Conservation (phyloP, 2,329 filamentous ascomycete genomes). For the Diplodia mutila region DNA sequence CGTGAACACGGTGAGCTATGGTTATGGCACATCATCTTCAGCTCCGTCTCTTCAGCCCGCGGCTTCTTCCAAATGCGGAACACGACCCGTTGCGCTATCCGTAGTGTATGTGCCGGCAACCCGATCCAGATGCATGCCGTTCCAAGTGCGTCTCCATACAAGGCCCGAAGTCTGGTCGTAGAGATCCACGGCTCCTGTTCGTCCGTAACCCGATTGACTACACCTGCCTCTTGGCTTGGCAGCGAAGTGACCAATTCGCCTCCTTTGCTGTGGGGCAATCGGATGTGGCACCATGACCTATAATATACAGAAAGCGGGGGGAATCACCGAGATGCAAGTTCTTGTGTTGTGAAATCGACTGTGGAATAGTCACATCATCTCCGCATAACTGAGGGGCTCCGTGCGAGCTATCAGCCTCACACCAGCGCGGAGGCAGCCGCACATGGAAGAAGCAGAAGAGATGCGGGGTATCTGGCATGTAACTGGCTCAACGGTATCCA, state of each 20-base stretch:
- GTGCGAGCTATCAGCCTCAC: too few relatives aligned
- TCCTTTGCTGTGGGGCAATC: neutral
- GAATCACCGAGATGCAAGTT: neutral
- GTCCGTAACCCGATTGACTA: neutral
- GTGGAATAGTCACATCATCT: too few relatives aligned
- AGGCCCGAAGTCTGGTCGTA: neutral
- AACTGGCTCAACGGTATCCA: too few relatives aligned
- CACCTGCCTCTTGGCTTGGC: neutral
- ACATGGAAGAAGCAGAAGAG: too few relatives aligned
- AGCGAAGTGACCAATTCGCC: neutral
- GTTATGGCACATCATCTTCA: neutral
- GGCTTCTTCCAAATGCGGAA: neutral
- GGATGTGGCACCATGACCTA: neutral
- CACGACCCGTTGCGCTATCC: neutral
- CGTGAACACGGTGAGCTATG: neutral
- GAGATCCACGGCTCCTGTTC: neutral
- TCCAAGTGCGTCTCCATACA: neutral
- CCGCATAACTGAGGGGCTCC: too few relatives aligned
- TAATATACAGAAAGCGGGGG: neutral
- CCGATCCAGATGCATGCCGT: neutral
- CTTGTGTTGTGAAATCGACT: too few relatives aligned
- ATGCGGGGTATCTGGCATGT: too few relatives aligned
- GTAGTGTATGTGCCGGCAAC: neutral
- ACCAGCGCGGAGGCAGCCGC: too few relatives aligned
- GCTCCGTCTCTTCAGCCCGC: neutral